phyloP scores from a whole-genome alignment of 2,329 filamentous ascomycete genomes.

The Fusarium musae region DNA sequence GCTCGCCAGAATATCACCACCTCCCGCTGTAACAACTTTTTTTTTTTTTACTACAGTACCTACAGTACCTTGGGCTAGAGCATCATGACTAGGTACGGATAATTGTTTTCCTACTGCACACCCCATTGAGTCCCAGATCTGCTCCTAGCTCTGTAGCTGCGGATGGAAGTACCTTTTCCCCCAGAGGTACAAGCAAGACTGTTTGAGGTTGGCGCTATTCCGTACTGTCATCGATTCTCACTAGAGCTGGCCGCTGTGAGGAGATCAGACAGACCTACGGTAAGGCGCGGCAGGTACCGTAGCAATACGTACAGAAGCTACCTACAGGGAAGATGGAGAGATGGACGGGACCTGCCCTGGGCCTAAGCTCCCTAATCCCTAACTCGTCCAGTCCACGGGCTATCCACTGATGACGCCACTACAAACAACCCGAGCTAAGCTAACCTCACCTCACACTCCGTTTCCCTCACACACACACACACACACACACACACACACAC shows the following conservation, averaged over 20 bases:
- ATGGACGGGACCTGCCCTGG: slow-evolving; percentile 17
- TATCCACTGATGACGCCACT: slow-evolving; percentile 35
- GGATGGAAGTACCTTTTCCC: slow-evolving; percentile 41
- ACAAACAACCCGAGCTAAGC: slow-evolving; percentile 23
- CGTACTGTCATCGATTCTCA: slow-evolving; percentile 12
- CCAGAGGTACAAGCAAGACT: slow-evolving; percentile 37
- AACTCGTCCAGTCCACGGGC: not conserved
- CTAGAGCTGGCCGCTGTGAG: slow-evolving; percentile 21
- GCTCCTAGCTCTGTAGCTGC: slow-evolving; percentile 25
- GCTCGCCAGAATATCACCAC: slow-evolving; percentile 21
- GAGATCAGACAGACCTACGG: slow-evolving; percentile 16
- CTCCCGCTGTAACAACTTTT: not conserved
- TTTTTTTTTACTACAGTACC: not conserved
- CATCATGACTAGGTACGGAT: slow-evolving; percentile 16
- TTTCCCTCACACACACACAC: not conserved
- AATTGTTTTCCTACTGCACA: slow-evolving; percentile 5
- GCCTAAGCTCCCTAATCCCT: slow-evolving; percentile 18
- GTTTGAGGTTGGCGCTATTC: slow-evolving; percentile 34
- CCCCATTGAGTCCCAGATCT: slow-evolving; percentile 8
- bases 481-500: slow-evolving; percentile 1
- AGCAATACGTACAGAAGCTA: not conserved
- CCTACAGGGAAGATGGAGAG: slow-evolving; percentile 1
- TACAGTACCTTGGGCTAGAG: not conserved
- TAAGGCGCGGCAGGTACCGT: slow-evolving; percentile 26
- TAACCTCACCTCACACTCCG: slow-evolving; percentile 25